phyloP scores from a whole-genome alignment of 495 filamentous ascomycete species.

The Penicillium ucsense region DNA sequence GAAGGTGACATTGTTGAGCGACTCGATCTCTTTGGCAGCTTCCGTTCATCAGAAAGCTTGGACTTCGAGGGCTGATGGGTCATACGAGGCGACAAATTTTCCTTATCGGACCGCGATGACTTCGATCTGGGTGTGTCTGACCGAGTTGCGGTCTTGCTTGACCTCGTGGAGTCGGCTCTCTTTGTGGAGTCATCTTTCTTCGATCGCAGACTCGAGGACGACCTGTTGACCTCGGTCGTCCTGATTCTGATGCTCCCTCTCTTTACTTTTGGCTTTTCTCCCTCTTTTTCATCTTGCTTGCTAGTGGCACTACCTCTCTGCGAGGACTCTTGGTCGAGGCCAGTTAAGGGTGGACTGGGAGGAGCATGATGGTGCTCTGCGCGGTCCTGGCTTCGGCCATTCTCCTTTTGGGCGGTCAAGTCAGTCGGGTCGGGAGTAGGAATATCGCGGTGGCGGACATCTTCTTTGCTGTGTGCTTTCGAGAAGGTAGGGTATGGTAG shows the following conservation, averaged over 20 bases:
- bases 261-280: conserved; percentile 26
- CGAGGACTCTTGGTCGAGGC: conserved; percentile 39
- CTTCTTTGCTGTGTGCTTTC: conserved; percentile 83
- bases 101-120: conserved; percentile 20
- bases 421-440: conserved; percentile 77
- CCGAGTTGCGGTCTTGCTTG: conserved; percentile 26
- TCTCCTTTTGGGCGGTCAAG: conserved; percentile 44
- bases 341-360: conserved; percentile 56
- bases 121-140: conserved; percentile 36
- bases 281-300: conserved; percentile 27
- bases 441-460: conserved; percentile 56
- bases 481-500: conserved; percentile 79
- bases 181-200: conserved; percentile 31
- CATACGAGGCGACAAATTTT: conserved; percentile 20
- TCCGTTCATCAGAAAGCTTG: conserved; percentile 23
- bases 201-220: conserved; percentile 33
- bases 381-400: conserved; percentile 15
- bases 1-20: conserved; percentile 25
- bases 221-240: conserved; percentile 28
- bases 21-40: conserved; percentile 25
- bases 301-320: conserved; percentile 34
- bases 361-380: conserved; percentile 35
- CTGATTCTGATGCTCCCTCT: conserved; percentile 32
- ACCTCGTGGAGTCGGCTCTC: conserved; percentile 27
- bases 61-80: conserved; percentile 27